phyloP scores from a whole-genome alignment of 148 eudicot species.

The Vaccinium darrowii region DNA sequence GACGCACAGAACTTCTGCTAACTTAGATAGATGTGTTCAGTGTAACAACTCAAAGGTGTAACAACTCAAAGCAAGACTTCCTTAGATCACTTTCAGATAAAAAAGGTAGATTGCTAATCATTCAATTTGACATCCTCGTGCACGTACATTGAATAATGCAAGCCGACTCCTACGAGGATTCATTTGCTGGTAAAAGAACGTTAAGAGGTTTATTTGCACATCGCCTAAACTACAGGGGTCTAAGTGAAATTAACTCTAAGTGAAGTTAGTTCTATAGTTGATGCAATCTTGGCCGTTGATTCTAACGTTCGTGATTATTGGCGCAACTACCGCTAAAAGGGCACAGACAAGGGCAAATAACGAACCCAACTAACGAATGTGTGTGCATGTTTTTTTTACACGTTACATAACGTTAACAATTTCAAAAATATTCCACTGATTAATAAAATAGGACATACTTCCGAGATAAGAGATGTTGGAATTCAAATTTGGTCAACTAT shows the following conservation, averaged over 20 bases:
- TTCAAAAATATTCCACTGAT: neutral
- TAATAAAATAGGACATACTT: neutral
- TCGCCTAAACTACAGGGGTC: neutral
- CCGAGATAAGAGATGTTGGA: neutral
- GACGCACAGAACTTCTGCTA: no score
- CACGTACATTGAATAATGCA: no score
- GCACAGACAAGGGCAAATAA: slow-evolving; percentile 3
- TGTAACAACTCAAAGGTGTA: no score
- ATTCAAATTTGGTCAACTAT: neutral
- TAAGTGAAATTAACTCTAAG: neutral
- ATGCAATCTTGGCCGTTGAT: slow-evolving; percentile 11
- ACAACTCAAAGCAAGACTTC: no score
- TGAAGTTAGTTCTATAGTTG: neutral
- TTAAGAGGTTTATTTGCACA: neutral
- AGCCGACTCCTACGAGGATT: neutral
- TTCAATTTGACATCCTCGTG: no score
- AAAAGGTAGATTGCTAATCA: no score
- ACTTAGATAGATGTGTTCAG: no score
- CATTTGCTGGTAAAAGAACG: neutral
- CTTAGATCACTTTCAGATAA: no score
- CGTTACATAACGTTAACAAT: neutral
- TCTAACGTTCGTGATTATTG: slow-evolving; percentile 8
- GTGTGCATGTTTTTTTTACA: neutral
- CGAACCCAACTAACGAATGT: slow-evolving; percentile 20
- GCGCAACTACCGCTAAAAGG: slow-evolving; percentile 18